Evolutionary conservation across 352 stramenopile species (phyloP), one percentile per base, ranked within the genome.

Genomic region (Globisporangium nodosum): DNA sequence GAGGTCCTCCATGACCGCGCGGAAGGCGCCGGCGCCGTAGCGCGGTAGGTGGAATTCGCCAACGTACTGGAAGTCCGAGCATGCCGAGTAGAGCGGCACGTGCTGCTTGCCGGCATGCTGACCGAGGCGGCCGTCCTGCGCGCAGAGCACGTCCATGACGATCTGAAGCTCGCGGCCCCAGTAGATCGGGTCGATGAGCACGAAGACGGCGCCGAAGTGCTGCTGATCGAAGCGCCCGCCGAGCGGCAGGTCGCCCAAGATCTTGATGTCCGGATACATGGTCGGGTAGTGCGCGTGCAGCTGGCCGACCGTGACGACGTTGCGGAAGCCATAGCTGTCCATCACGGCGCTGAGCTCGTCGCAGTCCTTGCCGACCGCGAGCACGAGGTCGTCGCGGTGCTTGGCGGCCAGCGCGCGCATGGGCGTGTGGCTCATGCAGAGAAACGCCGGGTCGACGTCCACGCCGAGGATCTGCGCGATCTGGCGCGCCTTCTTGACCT

Each of bases 41-140:
- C 85, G 80, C 21, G 85, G 85, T 49, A 91, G 64, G 57, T 94
- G 82, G 65, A 91, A 91, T 52, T 92, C 85, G 13, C 85, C 82
- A 13, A 94, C 83, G 60, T 94, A 94, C 64, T 94, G 83, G 64
- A 94, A 94, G 50, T 94, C 85, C 5, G 81, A 91, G 74, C 85
- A 94, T 54, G 85, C 81, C 52, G 83, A 94, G 68, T 92, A 94
- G 33, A 94, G 65, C 31, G 83, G 82, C 24, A 64, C 60, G 18
- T 65, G 60, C 49, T 85, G 75, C 50, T 81, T 71, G 13, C 51
- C 45, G 7, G 54, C 66, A 37, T 70, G 42, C 12, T 64, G 60
- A 21, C 71, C 71, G 37, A 80, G 64, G 8, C 62, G 63, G 0
- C 74, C 74, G 24, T 81, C 61, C 52, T 80, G 69, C 30, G 74